These are phyloP conservation scores for Fusarium secorum DNA, from an alignment of 2,329 filamentous ascomycete genomes.

Conservation along the genomic window DNA sequence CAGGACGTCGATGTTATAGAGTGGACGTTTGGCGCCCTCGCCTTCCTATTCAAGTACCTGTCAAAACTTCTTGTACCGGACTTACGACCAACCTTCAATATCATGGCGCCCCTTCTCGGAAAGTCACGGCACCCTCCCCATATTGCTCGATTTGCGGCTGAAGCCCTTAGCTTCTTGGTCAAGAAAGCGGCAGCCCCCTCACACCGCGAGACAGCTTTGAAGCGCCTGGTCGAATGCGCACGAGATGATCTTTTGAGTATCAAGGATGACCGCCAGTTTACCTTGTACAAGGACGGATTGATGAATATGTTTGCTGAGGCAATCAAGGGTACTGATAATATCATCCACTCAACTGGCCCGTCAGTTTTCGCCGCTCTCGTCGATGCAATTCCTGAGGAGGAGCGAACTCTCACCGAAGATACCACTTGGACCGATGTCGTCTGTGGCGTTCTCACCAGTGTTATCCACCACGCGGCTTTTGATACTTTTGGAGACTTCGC, in stretches of 20 bases:
- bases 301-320: conserved; percentile 94
- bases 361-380: conserved; percentile 62
- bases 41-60: conserved; percentile 97
- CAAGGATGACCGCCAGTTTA: conserved; percentile 63
- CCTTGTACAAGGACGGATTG: conserved; percentile 82
- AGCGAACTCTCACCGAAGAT: conserved; percentile 56
- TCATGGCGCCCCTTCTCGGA: conserved; percentile 85
- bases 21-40: conserved; percentile 93
- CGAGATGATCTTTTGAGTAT: conserved; percentile 70
- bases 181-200: conserved; percentile 85
- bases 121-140: conserved; percentile 83
- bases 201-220: conserved; percentile 76
- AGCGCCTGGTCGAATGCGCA: conserved; percentile 74
- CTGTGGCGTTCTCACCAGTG: conserved; percentile 78
- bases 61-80: conserved; percentile 87
- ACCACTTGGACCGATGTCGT: conserved; percentile 70
- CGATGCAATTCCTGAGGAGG: conserved; percentile 58
- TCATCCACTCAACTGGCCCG: conserved; percentile 66
- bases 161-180: conserved; percentile 92
- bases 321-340: conserved; percentile 67
- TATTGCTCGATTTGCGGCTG: conserved; percentile 90
- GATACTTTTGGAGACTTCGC: conserved; percentile 77
- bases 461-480: conserved; percentile 81
- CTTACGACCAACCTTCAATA: conserved; percentile 81
- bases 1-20: conserved; percentile 90